A percentile compares a stretch with the other conserved stretches of the same genome.
These are phyloP conservation scores for Smallanthus sonchifolius DNA, from an alignment of 129 eudicot genomes.

Conservation along the genomic window DNA sequence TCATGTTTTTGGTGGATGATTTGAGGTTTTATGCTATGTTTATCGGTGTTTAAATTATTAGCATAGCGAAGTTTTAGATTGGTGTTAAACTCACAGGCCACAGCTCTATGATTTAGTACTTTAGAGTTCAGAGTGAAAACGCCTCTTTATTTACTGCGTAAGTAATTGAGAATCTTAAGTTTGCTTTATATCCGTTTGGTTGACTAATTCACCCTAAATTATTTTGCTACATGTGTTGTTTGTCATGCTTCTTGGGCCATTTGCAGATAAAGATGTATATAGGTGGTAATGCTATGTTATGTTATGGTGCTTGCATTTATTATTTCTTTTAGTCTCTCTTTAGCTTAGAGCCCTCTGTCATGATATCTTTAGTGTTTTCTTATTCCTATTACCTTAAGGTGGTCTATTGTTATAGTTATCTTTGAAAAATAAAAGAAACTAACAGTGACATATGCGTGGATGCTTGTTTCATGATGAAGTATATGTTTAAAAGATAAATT, in stretches of 20 bases:
- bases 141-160: background rate
- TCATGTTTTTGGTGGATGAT: background rate
- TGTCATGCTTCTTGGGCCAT: background rate
- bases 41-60: background rate
- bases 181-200: background rate
- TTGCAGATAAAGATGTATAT: background rate
- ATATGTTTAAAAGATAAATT: background rate
- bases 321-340: background rate
- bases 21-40: background rate
- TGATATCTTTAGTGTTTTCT: background rate
- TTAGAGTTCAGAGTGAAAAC: background rate
- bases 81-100: background rate
- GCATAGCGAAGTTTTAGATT: background rate
- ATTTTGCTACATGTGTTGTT: background rate
- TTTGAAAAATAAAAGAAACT: background rate
- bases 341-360: background rate
- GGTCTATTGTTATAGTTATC: background rate
- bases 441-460: background rate
- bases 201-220: background rate
- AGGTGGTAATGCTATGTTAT: background rate
- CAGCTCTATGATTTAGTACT: background rate
- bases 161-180: background rate
- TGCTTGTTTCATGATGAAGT: slow-evolving; percentile 4
- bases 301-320: background rate
- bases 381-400: background rate